Evolutionary conservation across 768 basidiomycete genomes (phyloP), one percentile per base, ranked within the genome.

Genomic region (Kwoniella bestiolae): DNA sequence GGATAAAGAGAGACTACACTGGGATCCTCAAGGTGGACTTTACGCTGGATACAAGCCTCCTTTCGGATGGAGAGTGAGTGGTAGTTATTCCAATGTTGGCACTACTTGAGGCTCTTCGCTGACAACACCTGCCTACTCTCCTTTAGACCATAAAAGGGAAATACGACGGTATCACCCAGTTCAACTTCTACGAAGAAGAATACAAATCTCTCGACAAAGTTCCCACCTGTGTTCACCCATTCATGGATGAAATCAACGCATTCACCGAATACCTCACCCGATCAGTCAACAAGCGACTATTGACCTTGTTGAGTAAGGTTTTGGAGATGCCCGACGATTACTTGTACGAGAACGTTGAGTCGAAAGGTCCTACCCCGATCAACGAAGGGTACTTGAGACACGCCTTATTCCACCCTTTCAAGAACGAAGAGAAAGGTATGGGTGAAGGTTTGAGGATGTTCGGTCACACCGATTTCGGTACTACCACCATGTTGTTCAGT

Each of bases 301-400:
- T 75, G n/a, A 68, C 51, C 3, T 58, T 77, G 26, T 56, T 77
- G 18, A 75, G 74, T 3, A 57, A 56, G 12, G 76, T 75, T 14
- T 67, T 77, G 61, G 76, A 77, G 38, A 66, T 77, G 12, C 64
- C 63, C 16, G 69, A 66, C 16, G 76, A 77, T 29, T 71, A 69
- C 26, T 70, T 77, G 8, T 75, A 68, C 65, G 66, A 75, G 9
- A 66, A 74, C 41, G 65, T 74, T 16, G 63, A 74, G 56, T 64
- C 66, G 31, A 60, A 70, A 34, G 66, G 50, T 34, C 38, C 38
- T 18, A 55, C 62, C 8, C 68, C 69, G 4, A 55, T 64, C n/a
- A 59, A 57, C 45, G 66, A 73, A 34, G 69, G 72, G 1, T 73
- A 73, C 56, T 62, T 70, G 58, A 66, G 72, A 18, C 72, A 73